Evolutionary conservation across 768 basidiomycete species (phyloP).

Genomic region (Solioccasus polychromus): DNA sequence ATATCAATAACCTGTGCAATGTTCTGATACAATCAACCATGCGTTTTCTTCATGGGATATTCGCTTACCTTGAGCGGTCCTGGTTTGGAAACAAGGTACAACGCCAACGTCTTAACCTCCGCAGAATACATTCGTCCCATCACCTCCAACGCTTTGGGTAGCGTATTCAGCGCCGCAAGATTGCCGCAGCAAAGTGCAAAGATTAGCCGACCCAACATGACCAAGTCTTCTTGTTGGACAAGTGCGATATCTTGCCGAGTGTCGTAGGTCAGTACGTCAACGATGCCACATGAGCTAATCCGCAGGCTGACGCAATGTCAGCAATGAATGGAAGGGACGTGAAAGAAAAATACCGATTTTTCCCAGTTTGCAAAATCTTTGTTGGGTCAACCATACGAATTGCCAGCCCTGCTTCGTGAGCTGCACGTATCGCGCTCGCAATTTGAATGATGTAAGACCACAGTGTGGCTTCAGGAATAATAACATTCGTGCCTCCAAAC

Average conservation of each 20-base stretch:
- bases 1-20: conserved; percentile 81
- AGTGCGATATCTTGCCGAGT: conserved; percentile 54
- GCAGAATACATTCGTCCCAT: conserved; percentile 71
- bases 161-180: conserved; percentile 50
- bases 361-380: conserved; percentile 85
- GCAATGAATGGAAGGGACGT: neutral
- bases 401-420: conserved; percentile 79
- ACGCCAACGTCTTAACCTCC: conserved; percentile 77
- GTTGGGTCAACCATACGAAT: conserved; percentile 80
- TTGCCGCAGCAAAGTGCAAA: conserved; percentile 77
- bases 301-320: conserved; percentile 53
- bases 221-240: conserved; percentile 85
- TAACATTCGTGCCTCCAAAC: conserved; percentile 28
- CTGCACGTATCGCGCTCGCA: conserved; percentile 78
- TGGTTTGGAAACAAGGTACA: conserved; percentile 76
- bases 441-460: conserved; percentile 96
- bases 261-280: conserved; percentile 83
- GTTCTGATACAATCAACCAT: conserved; percentile 39
- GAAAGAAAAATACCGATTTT: conserved; percentile 62
- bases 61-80: conserved; percentile 55
- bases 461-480: conserved; percentile 72
- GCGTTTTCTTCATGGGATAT: neutral
- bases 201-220: conserved; percentile 81
- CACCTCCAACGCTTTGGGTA: conserved; percentile 72
- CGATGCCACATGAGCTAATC: conserved; percentile 82